phyloP scores from a whole-genome alignment of 805 yeast species.

The Hanseniaspora mollemarum region DNA sequence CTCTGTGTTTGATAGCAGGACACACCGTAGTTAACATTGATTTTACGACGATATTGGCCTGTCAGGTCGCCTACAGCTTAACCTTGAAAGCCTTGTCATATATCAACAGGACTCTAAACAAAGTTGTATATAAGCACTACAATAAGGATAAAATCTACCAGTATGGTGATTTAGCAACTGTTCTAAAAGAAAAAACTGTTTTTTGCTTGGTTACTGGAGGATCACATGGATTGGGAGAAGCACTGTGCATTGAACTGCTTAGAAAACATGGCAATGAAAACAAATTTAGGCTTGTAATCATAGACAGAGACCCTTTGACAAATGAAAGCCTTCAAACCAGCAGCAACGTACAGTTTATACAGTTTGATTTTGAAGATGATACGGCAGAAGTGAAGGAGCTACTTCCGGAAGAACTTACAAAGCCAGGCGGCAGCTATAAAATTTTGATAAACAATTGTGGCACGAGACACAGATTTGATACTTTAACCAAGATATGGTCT shows the following conservation, averaged over 20 bases:
- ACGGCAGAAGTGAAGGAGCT: not conserved
- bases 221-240: constrained; percentile 35
- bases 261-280: not conserved
- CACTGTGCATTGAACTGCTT: constrained; percentile 25
- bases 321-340: constrained; percentile 15
- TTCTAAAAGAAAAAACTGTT: not conserved
- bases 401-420: constrained; percentile 19
- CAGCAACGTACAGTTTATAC: not conserved
- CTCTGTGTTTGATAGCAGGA: not conserved
- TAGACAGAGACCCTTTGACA: constrained; percentile 29
- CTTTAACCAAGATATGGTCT: constrained; percentile 23
- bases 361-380: constrained; percentile 2
- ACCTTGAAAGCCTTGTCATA: not conserved
- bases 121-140: not conserved
- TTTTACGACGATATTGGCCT: not conserved
- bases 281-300: constrained; percentile 18
- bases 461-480: constrained; percentile 26
- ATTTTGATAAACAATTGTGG: constrained; percentile 36
- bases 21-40: not conserved
- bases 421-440: constrained; percentile 16
- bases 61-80: not conserved
- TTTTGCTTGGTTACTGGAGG: constrained; percentile 35
- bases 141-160: not conserved
- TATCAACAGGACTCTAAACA: not conserved
- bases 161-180: not conserved